Evolutionary conservation across 345 rosid species (phyloP).

Genomic region (Adansonia digitata): DNA sequence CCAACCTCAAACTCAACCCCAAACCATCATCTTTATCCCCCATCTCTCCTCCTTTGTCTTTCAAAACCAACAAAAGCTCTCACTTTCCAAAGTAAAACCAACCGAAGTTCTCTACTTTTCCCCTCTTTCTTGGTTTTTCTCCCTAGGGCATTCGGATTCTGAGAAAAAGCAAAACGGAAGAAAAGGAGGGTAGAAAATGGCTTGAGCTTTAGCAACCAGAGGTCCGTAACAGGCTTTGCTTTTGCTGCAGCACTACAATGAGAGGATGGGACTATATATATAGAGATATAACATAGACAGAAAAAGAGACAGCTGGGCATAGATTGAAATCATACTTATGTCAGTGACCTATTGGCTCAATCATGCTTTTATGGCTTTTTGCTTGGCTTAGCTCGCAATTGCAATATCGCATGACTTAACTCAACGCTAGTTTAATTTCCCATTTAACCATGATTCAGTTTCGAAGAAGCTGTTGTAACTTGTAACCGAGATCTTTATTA

Average conservation of each 20-base stretch:
- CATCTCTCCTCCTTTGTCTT: conserved; percentile 23
- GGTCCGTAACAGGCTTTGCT: conserved; percentile 28
- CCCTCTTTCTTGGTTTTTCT: conserved; percentile 12
- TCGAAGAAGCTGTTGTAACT: too few relatives aligned
- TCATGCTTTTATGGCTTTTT: conserved; percentile 23
- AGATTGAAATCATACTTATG: conserved; percentile 60
- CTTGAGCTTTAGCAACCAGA: conserved; percentile 24
- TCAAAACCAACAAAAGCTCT: not conserved
- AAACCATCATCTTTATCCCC: conserved; percentile 50
- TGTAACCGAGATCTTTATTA: conserved; percentile 6
- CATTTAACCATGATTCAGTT: not conserved
- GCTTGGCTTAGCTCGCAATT: conserved; percentile 7
- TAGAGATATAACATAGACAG: conserved; percentile 22
- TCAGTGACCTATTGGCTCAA: conserved; percentile 55
- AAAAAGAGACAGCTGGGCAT: conserved; percentile 45
- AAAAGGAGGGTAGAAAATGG: conserved; percentile 21
- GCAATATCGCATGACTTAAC: not conserved
- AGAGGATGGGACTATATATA: conserved; percentile 44
- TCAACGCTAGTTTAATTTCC: conserved; percentile 6
- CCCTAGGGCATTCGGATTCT: conserved; percentile 9
- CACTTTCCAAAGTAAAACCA: not conserved
- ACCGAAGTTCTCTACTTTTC: conserved; percentile 1
- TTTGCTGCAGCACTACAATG: conserved; percentile 36
- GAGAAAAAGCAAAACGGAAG: conserved; percentile 21
- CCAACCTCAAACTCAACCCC: conserved; percentile 56